Evolutionary conservation across 2,329 filamentous ascomycete species (phyloP).

Genomic region (Bipolaris victoriae): DNA sequence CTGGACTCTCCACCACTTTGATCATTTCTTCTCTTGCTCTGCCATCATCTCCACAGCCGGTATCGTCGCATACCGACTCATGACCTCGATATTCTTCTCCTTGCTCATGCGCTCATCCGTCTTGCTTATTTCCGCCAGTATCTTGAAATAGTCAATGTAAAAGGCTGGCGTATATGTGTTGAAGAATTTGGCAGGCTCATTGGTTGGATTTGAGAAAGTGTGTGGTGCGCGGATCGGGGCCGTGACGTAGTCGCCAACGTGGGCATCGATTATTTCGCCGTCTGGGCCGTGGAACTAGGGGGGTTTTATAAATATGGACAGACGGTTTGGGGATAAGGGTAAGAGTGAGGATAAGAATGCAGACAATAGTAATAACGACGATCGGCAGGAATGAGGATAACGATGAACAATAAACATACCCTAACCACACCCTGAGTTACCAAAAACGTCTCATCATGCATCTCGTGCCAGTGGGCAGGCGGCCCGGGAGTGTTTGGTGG

Average conservation of each 20-base stretch:
- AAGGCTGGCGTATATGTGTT: slow-evolving; percentile 64
- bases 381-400: background rate
- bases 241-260: slow-evolving; percentile 61
- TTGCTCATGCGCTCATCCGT: slow-evolving; percentile 55
- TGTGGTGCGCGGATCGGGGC: slow-evolving; percentile 62
- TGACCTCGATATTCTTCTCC: slow-evolving; percentile 57
- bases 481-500: slow-evolving; percentile 56
- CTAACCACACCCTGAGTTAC: slow-evolving; percentile 58
- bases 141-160: slow-evolving; percentile 64
- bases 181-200: slow-evolving; percentile 61
- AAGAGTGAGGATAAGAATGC: background rate
- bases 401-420: background rate
- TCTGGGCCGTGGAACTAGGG: slow-evolving; percentile 55
- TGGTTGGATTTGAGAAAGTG: slow-evolving; percentile 62
- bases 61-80: slow-evolving; percentile 59
- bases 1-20: background rate
- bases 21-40: slow-evolving; percentile 24
- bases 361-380: no score
- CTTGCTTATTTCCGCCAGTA: slow-evolving; percentile 55
- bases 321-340: background rate
- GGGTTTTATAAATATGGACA: no score
- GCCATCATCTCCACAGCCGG: slow-evolving; percentile 51
- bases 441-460: slow-evolving; percentile 64
- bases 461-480: slow-evolving; percentile 61
- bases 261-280: slow-evolving; percentile 55